Evolutionary conservation across 225 moss, liverwort and hornwort genomes (phyloP).

Genomic region (Antitrichia curtipendula): DNA sequence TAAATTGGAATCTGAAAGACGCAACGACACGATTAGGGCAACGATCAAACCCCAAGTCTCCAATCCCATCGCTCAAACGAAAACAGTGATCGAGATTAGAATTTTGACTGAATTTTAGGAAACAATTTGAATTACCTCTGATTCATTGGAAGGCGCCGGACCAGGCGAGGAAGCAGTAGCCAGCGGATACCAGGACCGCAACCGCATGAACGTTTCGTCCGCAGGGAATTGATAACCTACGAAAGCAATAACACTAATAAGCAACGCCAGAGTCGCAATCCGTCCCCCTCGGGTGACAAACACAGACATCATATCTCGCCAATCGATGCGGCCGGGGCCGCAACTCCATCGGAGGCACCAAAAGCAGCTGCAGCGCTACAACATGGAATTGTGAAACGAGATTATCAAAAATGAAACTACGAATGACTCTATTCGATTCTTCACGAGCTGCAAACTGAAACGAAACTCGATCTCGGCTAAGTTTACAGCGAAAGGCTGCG

Average conservation of each 20-base stretch:
- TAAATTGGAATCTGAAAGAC: background rate
- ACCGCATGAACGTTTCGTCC: background rate
- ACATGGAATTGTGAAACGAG: background rate
- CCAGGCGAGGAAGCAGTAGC: background rate
- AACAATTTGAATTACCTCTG: background rate
- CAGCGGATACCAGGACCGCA: slow-evolving; percentile 22
- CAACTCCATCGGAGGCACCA: slow-evolving; percentile 17
- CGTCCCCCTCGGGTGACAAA: background rate
- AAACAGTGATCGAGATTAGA: background rate
- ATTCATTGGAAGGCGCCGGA: background rate
- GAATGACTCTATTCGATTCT: background rate
- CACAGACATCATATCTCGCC: background rate
- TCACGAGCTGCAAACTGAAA: background rate
- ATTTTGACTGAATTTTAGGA: background rate
- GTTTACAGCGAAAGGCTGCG: background rate
- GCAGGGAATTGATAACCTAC: slow-evolving; percentile 12
- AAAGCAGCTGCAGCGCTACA: background rate
- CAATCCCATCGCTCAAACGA: background rate
- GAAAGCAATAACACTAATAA: slow-evolving; percentile 14
- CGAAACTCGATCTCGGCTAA: background rate
- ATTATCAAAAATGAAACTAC: background rate
- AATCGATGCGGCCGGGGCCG: background rate
- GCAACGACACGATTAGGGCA: background rate
- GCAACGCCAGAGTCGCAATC: slow-evolving; percentile 1
- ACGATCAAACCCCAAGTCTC: background rate